These are phyloP conservation scores for Arbutus unedo DNA, from an alignment of 148 eudicot genomes.

Conservation along the genomic window DNA sequence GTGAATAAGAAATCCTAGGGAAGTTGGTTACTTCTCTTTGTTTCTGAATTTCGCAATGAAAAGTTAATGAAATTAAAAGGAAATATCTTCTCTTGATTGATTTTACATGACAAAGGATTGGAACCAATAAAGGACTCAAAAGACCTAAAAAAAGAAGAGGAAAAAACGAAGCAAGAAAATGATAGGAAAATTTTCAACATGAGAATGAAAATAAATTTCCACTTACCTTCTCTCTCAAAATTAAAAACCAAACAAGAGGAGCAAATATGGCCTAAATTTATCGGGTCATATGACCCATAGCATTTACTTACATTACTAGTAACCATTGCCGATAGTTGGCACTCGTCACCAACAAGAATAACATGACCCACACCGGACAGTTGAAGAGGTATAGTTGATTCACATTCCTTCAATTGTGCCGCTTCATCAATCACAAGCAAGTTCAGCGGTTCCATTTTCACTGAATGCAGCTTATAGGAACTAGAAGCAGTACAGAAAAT, in stretches of 20 bases:
- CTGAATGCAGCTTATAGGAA: constrained; percentile 45
- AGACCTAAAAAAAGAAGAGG: neutral
- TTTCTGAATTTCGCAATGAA: neutral
- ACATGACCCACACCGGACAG: constrained; percentile 56
- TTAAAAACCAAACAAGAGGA: neutral
- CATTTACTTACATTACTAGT: constrained; percentile 44
- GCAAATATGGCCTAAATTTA: neutral
- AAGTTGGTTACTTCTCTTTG: neutral
- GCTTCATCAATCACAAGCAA: constrained; percentile 79
- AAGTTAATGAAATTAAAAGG: neutral
- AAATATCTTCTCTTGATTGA: neutral
- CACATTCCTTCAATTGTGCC: constrained; percentile 75
- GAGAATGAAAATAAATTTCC: neutral
- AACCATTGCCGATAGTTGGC: constrained; percentile 72
- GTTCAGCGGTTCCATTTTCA: constrained; percentile 36
- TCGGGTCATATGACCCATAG: neutral
- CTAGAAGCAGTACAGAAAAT: constrained; percentile 64
- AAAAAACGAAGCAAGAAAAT: neutral
- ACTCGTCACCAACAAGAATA: constrained; percentile 70
- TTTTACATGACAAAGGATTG: neutral
- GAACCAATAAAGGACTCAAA: neutral
- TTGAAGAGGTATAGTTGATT: constrained; percentile 65
- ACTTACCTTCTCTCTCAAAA: neutral
- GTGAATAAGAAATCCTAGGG: neutral
- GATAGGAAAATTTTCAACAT: neutral